Base-by-base conservation (phyloP, 2,329 filamentous ascomycete species). In the Microdochium paspali region DNA sequence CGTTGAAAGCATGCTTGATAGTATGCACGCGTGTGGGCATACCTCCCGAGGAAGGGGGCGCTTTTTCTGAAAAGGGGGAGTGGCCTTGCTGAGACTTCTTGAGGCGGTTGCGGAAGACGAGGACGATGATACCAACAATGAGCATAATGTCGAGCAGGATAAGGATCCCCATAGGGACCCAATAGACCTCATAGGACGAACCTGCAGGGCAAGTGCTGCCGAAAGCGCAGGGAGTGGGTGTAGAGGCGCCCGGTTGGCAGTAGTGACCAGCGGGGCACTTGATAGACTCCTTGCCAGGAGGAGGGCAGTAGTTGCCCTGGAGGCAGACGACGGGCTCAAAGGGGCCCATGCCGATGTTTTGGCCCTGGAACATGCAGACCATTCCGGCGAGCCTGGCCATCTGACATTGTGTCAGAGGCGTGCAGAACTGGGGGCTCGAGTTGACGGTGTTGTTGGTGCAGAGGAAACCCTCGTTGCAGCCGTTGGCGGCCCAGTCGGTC, bases 311-410 rank as follows among this genome's bases (percentile, higher is more conserved):
- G 45, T 58, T 64, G 2, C 75, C 75, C 31, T 66, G 53, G 35
- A 65, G 64, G 54, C 76, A 80, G 7, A 78, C 57, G 3, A 73
- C 61, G 1, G 76, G 76, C 51, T 79, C 76, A 46, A 73, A 71
- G 2, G 64, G 65, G 0, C 70, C 69, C 69, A 72, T 72, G 2
- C 55, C 65, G 15, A 66, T 57, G 46, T 70, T 71, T 4, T 35
- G 50, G 21, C 63, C 65, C 0, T 61, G 21, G 4, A 62, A 53
- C 1, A 46, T 26, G 48, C 67, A 71, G 2, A 64, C 56, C 9
- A 52, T 49, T 0, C 66, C 65, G 1, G 60, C 58, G 2, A 70
- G 46, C 46, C 69, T 60, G 2, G 59, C 54, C 32, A 61, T 50
- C 26, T 70, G 68, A 26, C 69, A 72, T 10, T 53, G 45, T 1